Percentiles rank a stretch among this genome's conserved stretches.
Evolutionary conservation across 192 early-diverging fungal species (phyloP).

Genomic region (Dispira simplex): DNA sequence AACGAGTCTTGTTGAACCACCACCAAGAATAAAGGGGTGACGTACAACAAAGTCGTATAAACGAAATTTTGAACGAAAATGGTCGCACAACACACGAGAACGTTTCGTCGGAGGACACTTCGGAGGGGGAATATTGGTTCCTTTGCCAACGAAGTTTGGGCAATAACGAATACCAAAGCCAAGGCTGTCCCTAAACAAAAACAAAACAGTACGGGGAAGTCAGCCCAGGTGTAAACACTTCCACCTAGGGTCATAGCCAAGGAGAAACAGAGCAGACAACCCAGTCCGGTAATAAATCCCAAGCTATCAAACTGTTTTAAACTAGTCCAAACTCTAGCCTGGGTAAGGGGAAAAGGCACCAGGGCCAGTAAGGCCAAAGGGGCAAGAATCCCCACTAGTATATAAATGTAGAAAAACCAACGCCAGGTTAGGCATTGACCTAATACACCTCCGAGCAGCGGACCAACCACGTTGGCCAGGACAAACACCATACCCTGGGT

Average conservation of each 20-base stretch:
- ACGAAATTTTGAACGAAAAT: constrained; percentile 36
- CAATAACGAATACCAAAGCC: constrained; percentile 14
- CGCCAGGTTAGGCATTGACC: constrained; percentile 47
- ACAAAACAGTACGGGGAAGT: constrained; percentile 32
- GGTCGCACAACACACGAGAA: constrained; percentile 29
- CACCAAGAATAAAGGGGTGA: constrained; percentile 44
- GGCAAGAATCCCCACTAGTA: constrained; percentile 24
- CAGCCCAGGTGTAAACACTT: constrained; percentile 37
- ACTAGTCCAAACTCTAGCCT: constrained; percentile 28
- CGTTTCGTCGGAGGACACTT: constrained; percentile 34
- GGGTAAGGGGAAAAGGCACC: constrained; percentile 26
- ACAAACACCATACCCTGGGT: constrained; percentile 40
- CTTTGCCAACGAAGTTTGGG: constrained; percentile 27
- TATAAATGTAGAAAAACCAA: constrained; percentile 45
- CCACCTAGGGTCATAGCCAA: constrained; percentile 50
- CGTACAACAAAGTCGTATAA: constrained; percentile 43
- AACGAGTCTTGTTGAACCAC: constrained; percentile 35
- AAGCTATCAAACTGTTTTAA: constrained; percentile 41
- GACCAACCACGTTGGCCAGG: constrained; percentile 45
- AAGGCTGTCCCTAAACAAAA: constrained; percentile 23
- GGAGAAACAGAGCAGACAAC: constrained; percentile 31
- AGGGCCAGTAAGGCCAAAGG: constrained; percentile 27
- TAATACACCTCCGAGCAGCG: constrained; percentile 51
- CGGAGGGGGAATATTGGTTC: constrained; percentile 39
- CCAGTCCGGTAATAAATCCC: constrained; percentile 35